Conservation (phyloP, 495 filamentous ascomycete species). For the Penicillium riverlandense region DNA sequence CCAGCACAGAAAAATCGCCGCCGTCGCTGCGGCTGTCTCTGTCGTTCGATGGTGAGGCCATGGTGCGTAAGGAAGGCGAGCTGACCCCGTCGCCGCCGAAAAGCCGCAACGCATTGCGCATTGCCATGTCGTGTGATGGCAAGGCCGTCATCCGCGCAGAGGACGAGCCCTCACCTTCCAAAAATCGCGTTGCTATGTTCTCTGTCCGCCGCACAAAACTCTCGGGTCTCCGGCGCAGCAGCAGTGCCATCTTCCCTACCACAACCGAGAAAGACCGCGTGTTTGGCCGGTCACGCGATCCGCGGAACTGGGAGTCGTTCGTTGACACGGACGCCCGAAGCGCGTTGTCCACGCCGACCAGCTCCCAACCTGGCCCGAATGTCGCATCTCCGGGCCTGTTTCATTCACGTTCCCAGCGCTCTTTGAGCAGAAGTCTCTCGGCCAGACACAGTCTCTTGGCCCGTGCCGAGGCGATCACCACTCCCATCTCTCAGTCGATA, state of each 20-base stretch:
- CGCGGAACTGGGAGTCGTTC: conserved; percentile 77
- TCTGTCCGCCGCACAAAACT: conserved; percentile 44
- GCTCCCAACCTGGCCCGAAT: conserved; percentile 62
- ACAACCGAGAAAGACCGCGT: conserved; percentile 30
- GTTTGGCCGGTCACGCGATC: conserved; percentile 71
- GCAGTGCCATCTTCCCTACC: conserved; percentile 44
- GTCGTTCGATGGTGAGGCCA: conserved; percentile 77
- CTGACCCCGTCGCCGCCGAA: conserved; percentile 65
- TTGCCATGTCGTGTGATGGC: conserved; percentile 46
- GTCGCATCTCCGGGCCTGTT: conserved; percentile 60
- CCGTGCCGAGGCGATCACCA: conserved; percentile 39
- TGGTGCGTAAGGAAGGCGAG: conserved; percentile 60
- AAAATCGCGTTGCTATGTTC: conserved; percentile 46
- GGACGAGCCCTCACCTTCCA: conserved; percentile 42
- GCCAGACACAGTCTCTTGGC: conserved; percentile 49
- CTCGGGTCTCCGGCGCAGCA: conserved; percentile 53
- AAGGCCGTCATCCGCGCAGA: conserved; percentile 41
- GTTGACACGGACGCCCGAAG: conserved; percentile 67
- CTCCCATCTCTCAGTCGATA: conserved; percentile 31
- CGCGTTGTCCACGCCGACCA: conserved; percentile 64
- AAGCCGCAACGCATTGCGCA: conserved; percentile 34
- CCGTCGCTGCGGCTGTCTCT: conserved; percentile 53
- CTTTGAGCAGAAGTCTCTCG: conserved; percentile 29
- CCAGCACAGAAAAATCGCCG: conserved; percentile 28
- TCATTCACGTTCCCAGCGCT: conserved; percentile 52